These are phyloP conservation scores for Botrytis cinerea DNA, from an alignment of 2,329 filamentous ascomycete species.

Conservation along the genomic window DNA sequence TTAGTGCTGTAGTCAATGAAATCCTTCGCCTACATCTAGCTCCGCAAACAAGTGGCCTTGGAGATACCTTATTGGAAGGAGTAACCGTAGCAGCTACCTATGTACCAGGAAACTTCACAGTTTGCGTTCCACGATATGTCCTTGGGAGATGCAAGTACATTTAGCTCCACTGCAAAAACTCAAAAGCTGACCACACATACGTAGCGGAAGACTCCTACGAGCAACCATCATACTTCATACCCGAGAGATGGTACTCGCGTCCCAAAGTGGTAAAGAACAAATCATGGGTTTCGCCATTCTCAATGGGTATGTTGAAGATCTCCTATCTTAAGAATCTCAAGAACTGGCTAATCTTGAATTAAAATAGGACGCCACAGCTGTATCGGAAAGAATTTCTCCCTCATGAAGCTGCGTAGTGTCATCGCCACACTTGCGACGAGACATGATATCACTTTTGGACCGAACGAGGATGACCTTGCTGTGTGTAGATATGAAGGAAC, in stretches of 20 bases:
- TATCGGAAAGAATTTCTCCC: slow-evolving; percentile 39
- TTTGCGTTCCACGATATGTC: slow-evolving; percentile 22
- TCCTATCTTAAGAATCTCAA: not conserved
- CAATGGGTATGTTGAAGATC: slow-evolving; percentile 30
- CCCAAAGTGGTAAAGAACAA: slow-evolving; percentile 33
- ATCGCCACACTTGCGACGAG: slow-evolving; percentile 25
- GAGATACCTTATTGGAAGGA: slow-evolving; percentile 43
- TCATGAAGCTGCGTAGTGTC: slow-evolving; percentile 40
- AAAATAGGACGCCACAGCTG: slow-evolving; percentile 29
- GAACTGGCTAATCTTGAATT: not conserved
- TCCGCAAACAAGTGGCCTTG: slow-evolving; percentile 32
- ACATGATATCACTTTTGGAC: not conserved
- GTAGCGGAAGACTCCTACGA: not conserved
- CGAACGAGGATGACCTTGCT: not conserved
- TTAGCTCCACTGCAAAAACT: not conserved
- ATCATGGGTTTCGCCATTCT: slow-evolving; percentile 38
- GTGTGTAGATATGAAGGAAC: not conserved
- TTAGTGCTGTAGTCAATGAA: slow-evolving; percentile 30
- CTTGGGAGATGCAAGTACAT: slow-evolving; percentile 26
- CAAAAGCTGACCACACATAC: not conserved
- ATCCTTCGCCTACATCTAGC: slow-evolving; percentile 27
- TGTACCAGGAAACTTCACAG: slow-evolving; percentile 27
- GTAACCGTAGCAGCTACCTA: slow-evolving; percentile 23
- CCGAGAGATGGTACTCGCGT: slow-evolving; percentile 38
- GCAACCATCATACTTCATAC: slow-evolving; percentile 34